A percentile compares a stretch with the other conserved stretches of the same genome.
Conservation (phyloP, 495 filamentous ascomycete genomes). For the Xylaria venustula region DNA sequence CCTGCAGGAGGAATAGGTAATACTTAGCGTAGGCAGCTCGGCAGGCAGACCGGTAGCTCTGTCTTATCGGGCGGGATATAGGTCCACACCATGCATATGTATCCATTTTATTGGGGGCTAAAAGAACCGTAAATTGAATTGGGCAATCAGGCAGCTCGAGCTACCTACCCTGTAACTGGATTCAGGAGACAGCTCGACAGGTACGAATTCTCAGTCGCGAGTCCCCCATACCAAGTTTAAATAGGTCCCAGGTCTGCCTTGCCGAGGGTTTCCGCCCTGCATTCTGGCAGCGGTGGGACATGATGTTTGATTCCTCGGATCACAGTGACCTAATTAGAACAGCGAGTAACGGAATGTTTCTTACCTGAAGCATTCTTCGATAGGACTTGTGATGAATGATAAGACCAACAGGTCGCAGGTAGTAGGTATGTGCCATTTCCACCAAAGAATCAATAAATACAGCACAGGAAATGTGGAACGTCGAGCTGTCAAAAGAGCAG, state of each 20-base stretch:
- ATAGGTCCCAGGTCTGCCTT: too few species aligned
- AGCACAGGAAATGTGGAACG: neutral
- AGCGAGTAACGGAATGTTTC: too few species aligned
- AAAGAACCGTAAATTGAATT: neutral
- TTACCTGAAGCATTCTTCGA: too few species aligned
- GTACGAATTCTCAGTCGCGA: too few species aligned
- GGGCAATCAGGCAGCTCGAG: neutral
- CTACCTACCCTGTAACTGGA: neutral
- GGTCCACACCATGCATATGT: neutral
- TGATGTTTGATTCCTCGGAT: too few species aligned
- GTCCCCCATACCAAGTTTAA: too few species aligned
- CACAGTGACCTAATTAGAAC: too few species aligned
- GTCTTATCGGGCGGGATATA: conserved; percentile 27
- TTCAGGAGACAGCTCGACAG: neutral
- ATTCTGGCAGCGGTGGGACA: too few species aligned
- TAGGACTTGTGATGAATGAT: too few species aligned
- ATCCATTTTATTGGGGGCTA: neutral
- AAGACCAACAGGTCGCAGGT: too few species aligned
- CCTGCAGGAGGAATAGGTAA: conserved; percentile 4
- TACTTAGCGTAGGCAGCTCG: neutral
- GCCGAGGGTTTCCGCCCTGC: too few species aligned
- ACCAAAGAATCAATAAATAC: neutral
- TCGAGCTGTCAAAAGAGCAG: neutral
- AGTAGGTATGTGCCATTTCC: neutral
- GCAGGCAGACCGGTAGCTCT: conserved; percentile 12